Evolutionary conservation across 495 filamentous ascomycete genomes (phyloP).

Genomic region (Physcia stellaris): DNA sequence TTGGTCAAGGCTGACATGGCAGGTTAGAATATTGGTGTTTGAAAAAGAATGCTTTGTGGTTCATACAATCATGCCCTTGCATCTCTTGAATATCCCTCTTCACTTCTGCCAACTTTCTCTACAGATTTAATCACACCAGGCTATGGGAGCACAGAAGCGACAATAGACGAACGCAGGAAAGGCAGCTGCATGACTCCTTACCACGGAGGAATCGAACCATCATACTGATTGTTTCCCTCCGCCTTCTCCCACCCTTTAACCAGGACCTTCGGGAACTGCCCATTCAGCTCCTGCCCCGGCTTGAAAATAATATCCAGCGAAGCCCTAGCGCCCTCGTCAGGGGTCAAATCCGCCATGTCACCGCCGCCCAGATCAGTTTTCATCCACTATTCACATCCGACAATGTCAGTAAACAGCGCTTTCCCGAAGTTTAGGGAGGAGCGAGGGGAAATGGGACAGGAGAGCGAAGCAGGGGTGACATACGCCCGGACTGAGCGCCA

Average conservation of each 20-base stretch:
- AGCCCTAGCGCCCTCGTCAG: conserved; percentile 24
- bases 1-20: too few species aligned
- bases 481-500: conserved; percentile 34
- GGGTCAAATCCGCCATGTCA: conserved; percentile 20
- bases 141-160: too few species aligned
- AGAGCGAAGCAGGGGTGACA: conserved; percentile 10
- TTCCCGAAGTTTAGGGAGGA: too few species aligned
- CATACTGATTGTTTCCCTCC: neutral
- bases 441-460: too few species aligned
- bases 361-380: conserved; percentile 24
- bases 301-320: conserved; percentile 21
- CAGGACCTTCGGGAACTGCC: conserved; percentile 20
- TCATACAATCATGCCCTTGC: too few species aligned
- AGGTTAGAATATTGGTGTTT: too few species aligned
- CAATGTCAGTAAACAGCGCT: conserved; percentile 2
- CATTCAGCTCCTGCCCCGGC: conserved; percentile 20
- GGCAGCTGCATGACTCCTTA: neutral
- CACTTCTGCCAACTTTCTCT: too few species aligned
- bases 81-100: too few species aligned
- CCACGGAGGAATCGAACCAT: neutral
- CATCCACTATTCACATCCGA: conserved; percentile 17
- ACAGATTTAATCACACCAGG: too few species aligned
- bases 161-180: neutral
- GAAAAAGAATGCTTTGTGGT: too few species aligned
- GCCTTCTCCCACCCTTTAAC: conserved; percentile 8